These are phyloP conservation scores for Pyrenophora seminiperda DNA, from an alignment of 2,329 filamentous ascomycete species.

Conservation along the genomic window DNA sequence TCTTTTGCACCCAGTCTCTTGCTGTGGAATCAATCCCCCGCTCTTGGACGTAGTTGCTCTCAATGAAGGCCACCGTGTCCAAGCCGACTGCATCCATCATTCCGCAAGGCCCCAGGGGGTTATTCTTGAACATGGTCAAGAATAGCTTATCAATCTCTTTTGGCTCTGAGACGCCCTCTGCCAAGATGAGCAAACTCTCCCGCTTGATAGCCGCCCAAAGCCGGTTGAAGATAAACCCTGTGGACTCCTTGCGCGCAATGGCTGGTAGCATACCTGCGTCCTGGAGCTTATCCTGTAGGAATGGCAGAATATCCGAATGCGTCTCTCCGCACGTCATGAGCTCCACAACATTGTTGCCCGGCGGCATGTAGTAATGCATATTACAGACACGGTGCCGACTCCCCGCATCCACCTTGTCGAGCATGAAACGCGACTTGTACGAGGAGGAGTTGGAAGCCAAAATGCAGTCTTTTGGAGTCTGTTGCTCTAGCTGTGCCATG, in stretches of 20 bases:
- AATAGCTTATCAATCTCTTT: conserved; percentile 59
- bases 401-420: conserved; percentile 50
- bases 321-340: conserved; percentile 60
- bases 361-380: conserved; percentile 60
- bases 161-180: conserved; percentile 57
- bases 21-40: conserved; percentile 51
- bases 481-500: conserved; percentile 54
- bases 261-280: conserved; percentile 53
- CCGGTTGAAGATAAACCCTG: conserved; percentile 61
- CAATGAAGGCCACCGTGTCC: conserved; percentile 61
- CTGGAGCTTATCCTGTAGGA: conserved; percentile 50
- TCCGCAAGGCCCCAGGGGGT: conserved; percentile 41
- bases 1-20: conserved; percentile 53
- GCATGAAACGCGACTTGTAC: conserved; percentile 58
- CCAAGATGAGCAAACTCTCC: conserved; percentile 56
- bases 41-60: conserved; percentile 59
- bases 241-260: conserved; percentile 55
- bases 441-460: conserved; percentile 59
- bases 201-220: conserved; percentile 64
- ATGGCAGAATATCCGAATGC: conserved; percentile 51
- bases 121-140: conserved; percentile 47
- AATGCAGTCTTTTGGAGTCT: conserved; percentile 54
- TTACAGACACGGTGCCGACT: conserved; percentile 46
- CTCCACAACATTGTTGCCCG: conserved; percentile 53
- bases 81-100: conserved; percentile 59